These are phyloP conservation scores for Taphrina pruni DNA, from an alignment of 1,139 yeast genomes.

Conservation along the genomic window DNA sequence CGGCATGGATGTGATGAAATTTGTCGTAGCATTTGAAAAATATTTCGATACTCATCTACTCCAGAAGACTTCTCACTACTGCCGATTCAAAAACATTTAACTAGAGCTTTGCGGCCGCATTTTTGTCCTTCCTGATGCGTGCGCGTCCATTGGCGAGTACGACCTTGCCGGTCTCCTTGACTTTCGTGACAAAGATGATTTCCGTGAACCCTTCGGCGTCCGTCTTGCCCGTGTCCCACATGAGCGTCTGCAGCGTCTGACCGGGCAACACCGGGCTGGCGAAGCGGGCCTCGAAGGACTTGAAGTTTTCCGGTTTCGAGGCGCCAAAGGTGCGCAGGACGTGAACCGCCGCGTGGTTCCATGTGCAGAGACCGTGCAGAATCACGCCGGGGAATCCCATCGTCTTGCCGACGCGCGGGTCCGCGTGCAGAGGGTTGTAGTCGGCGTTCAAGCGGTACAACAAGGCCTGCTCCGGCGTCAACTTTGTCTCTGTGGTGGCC, in stretches of 20 bases:
- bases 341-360: slow-evolving; percentile 38
- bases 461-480: slow-evolving; percentile 35
- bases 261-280: slow-evolving; percentile 39
- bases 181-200: slow-evolving; percentile 31
- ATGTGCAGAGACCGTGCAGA: slow-evolving; percentile 33
- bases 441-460: slow-evolving; percentile 38
- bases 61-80: too few relatives aligned
- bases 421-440: slow-evolving; percentile 41
- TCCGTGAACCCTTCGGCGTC: slow-evolving; percentile 26
- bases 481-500: slow-evolving; percentile 24
- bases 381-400: slow-evolving; percentile 39
- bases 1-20: neutral
- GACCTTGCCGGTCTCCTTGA: slow-evolving; percentile 37
- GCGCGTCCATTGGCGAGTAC: slow-evolving; percentile 40
- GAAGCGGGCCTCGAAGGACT: slow-evolving; percentile 35
- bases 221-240: slow-evolving; percentile 29
- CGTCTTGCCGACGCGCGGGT: slow-evolving; percentile 31
- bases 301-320: slow-evolving; percentile 24
- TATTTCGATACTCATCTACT: too few relatives aligned
- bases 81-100: too few relatives aligned
- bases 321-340: slow-evolving; percentile 35
- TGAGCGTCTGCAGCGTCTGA: slow-evolving; percentile 34
- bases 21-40: neutral
- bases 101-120: slow-evolving; percentile 4
- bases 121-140: slow-evolving; percentile 20